Evolutionary conservation across 1,139 yeast genomes (phyloP).

Genomic region (Kluyveromyces sp.): DNA sequence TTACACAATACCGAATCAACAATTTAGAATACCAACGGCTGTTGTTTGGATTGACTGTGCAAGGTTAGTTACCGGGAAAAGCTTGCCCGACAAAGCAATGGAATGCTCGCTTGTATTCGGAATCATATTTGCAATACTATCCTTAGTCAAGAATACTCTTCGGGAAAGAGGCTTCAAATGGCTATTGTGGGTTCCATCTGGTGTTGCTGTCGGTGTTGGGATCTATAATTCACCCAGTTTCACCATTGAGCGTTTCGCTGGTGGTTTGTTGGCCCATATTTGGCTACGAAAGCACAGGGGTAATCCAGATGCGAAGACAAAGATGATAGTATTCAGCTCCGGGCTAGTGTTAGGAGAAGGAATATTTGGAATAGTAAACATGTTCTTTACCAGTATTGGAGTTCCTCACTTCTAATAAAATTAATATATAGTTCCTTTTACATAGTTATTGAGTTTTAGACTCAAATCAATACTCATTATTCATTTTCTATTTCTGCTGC

Average conservation of each 20-base stretch:
- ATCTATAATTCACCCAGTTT: constrained; percentile 90
- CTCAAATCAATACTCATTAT: not conserved
- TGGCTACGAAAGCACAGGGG: constrained; percentile 42
- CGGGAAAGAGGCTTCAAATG: constrained; percentile 37
- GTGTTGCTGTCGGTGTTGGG: constrained; percentile 96
- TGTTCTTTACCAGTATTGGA: constrained; percentile 62
- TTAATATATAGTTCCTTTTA: not conserved
- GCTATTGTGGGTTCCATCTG: constrained; percentile 57
- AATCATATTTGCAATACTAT: constrained; percentile 56
- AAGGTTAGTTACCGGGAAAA: constrained; percentile 83
- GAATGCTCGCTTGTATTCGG: constrained; percentile 63
- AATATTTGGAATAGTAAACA: constrained; percentile 68
- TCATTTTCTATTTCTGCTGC: constrained; percentile 11
- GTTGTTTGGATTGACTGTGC: constrained; percentile 96
- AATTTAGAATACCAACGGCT: constrained; percentile 88
- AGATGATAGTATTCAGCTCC: constrained; percentile 78
- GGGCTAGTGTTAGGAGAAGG: constrained; percentile 96
- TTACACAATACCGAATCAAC: constrained; percentile 73
- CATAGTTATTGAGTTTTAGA: not conserved
- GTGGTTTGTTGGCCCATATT: constrained; percentile 66
- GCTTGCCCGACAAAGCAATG: constrained; percentile 73
- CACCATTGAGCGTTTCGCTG: constrained; percentile 85
- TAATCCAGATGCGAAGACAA: constrained; percentile 42
- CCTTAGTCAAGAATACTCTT: constrained; percentile 52
- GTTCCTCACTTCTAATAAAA: constrained; percentile 39